A percentile compares a stretch with the other conserved stretches of the same genome.
These are phyloP conservation scores for Sarcodon sp. DNA, from an alignment of 768 basidiomycete genomes.

Conservation along the genomic window DNA sequence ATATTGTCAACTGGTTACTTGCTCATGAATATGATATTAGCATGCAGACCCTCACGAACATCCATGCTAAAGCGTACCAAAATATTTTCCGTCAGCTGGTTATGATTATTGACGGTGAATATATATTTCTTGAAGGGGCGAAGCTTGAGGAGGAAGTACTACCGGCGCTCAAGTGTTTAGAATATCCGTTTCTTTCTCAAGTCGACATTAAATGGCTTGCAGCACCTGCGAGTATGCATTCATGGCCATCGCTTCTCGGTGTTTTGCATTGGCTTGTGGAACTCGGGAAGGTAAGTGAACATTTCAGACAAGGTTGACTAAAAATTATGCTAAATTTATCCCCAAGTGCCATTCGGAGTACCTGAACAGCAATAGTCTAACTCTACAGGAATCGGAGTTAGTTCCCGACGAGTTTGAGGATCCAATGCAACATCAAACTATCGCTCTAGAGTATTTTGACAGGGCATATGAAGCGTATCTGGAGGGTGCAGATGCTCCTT, in stretches of 20 bases:
- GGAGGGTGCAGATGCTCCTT: constrained; percentile 45
- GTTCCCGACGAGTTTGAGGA: constrained; percentile 71
- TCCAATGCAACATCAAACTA: constrained; percentile 56
- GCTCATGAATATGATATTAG: constrained; percentile 53
- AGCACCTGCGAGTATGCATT: constrained; percentile 79
- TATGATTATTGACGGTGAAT: constrained; percentile 53
- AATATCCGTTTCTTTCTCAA: constrained; percentile 71
- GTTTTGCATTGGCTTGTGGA: constrained; percentile 90
- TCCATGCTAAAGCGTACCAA: constrained; percentile 81
- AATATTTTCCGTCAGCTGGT: constrained; percentile 75
- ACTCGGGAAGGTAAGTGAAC: constrained; percentile 56
- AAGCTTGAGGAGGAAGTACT: constrained; percentile 79
- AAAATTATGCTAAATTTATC: not conserved
- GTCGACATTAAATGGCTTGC: constrained; percentile 82
- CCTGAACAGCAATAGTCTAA: constrained; percentile 50
- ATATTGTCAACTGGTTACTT: constrained; percentile 63
- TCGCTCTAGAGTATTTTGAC: constrained; percentile 66
- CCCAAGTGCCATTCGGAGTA: constrained; percentile 26
- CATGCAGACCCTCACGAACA: constrained; percentile 56
- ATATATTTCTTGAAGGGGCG: constrained; percentile 38
- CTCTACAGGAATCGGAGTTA: constrained; percentile 44
- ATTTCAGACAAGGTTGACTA: not conserved
- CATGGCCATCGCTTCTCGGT: constrained; percentile 85
- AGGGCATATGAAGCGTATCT: constrained; percentile 60
- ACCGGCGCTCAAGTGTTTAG: constrained; percentile 55